A percentile compares a stretch with the other conserved stretches of the same genome.
phyloP scores from a whole-genome alignment of 768 basidiomycete species.

The Suillus spraguei region DNA sequence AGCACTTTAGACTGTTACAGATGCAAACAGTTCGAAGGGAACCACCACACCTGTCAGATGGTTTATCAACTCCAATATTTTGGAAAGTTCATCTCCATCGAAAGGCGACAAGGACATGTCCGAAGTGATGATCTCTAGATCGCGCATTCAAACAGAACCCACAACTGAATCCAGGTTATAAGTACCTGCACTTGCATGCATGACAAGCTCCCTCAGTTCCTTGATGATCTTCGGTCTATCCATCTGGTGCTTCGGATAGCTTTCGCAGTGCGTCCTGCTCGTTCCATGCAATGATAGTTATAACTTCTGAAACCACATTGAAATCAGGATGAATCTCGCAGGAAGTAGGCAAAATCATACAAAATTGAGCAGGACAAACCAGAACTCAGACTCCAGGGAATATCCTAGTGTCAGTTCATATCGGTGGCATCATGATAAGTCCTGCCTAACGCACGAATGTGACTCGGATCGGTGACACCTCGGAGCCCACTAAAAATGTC shows the following conservation, averaged over 20 bases:
- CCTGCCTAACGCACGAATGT: slow-evolving; percentile 6
- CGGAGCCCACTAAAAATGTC: not conserved
- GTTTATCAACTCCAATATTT: slow-evolving; percentile 7
- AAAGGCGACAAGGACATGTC: slow-evolving; percentile 13
- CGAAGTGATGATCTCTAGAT: slow-evolving; percentile 7
- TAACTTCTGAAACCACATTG: not conserved
- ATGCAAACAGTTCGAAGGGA: not conserved
- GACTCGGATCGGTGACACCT: not conserved
- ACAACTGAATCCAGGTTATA: not conserved
- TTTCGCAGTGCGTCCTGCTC: slow-evolving; percentile 12
- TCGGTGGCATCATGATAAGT: too few relatives aligned
- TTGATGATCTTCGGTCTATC: not conserved
- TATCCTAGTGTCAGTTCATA: not conserved
- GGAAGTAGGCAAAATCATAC: not conserved
- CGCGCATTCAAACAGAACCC: not conserved
- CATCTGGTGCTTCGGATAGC: not conserved
- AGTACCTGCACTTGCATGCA: slow-evolving; percentile 13
- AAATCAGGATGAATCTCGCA: not conserved
- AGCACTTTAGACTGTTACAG: not conserved
- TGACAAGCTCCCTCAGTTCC: slow-evolving; percentile 10
- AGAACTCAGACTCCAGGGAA: slow-evolving; percentile 10
- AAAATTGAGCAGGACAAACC: slow-evolving; percentile 1
- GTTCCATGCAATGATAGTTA: not conserved
- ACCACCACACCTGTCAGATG: slow-evolving; percentile 6
- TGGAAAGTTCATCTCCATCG: slow-evolving; percentile 9